Evolutionary conservation across 2,329 filamentous ascomycete species (phyloP).

Genomic region (Cladosporium oxysporum): DNA sequence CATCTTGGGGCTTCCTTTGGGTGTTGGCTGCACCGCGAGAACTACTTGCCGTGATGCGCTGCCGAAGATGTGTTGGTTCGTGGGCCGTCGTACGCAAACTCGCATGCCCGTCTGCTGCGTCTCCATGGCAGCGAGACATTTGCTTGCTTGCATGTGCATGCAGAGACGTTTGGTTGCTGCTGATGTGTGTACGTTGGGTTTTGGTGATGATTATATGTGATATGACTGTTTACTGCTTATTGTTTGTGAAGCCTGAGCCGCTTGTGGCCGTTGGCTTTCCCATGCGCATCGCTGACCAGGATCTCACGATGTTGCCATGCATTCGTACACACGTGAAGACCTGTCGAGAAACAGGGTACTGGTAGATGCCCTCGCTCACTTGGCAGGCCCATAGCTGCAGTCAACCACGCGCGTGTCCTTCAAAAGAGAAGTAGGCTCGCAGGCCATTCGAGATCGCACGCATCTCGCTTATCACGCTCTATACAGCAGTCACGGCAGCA

Average conservation of each 20-base stretch:
- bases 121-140: slow-evolving; percentile 1
- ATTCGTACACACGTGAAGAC: neutral
- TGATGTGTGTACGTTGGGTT: neutral
- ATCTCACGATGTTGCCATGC: neutral
- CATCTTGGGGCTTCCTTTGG: slow-evolving; percentile 8
- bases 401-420: neutral
- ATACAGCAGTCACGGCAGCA: neutral
- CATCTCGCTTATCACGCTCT: neutral
- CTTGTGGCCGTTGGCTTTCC: neutral
- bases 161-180: slow-evolving; percentile 3
- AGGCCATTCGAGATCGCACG: neutral
- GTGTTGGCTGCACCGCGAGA: slow-evolving; percentile 3
- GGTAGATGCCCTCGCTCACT: neutral
- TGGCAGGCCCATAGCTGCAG: neutral
- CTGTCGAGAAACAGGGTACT: neutral
- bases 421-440: neutral
- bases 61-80: slow-evolving; percentile 1
- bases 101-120: neutral
- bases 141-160: neutral
- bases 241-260: neutral
- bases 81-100: neutral
- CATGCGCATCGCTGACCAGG: neutral
- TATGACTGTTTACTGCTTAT: neutral
- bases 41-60: slow-evolving; percentile 9
- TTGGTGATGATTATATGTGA: neutral